Evolutionary conservation across 1,139 yeast species (phyloP).

Genomic region (Wickerhamomyces sp.): DNA sequence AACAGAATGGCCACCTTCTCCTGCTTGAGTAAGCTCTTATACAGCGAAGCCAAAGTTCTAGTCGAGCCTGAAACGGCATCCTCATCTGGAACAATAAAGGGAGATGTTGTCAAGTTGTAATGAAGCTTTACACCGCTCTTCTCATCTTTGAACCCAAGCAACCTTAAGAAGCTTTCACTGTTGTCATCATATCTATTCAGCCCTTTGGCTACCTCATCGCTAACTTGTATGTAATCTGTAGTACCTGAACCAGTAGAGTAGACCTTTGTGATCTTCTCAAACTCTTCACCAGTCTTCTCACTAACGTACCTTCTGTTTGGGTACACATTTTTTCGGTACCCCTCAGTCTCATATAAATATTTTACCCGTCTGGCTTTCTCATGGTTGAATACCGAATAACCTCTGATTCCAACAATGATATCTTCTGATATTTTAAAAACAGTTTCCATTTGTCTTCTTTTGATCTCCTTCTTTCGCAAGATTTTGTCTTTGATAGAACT

Average conservation of each 20-base stretch:
- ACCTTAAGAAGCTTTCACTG: slow-evolving; percentile 39
- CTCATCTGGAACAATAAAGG: slow-evolving; percentile 57
- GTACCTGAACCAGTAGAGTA: slow-evolving; percentile 37
- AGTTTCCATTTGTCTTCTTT: slow-evolving; percentile 58
- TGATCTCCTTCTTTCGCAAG: slow-evolving; percentile 52
- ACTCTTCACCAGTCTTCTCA: slow-evolving; percentile 39
- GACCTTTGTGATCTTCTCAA: slow-evolving; percentile 31
- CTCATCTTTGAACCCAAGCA: slow-evolving; percentile 62
- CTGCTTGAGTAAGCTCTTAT: slow-evolving; percentile 49
- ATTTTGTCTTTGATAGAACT: slow-evolving; percentile 45
- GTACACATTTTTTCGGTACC: slow-evolving; percentile 47
- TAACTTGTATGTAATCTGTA: slow-evolving; percentile 33
- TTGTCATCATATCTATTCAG: slow-evolving; percentile 32
- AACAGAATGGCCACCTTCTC: slow-evolving; percentile 63
- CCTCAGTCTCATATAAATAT: slow-evolving; percentile 48
- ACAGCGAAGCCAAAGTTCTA: slow-evolving; percentile 63
- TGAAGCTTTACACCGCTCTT: slow-evolving; percentile 39
- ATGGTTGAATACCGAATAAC: slow-evolving; percentile 58
- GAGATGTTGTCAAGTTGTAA: slow-evolving; percentile 49
- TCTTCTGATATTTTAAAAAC: slow-evolving; percentile 46
- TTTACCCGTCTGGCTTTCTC: slow-evolving; percentile 43
- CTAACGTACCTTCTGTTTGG: slow-evolving; percentile 37
- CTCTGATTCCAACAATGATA: slow-evolving; percentile 62
- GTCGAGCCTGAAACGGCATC: slow-evolving; percentile 57
- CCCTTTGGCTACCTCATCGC: slow-evolving; percentile 29